Percentiles rank a stretch among this genome's conserved stretches.
Evolutionary conservation across 805 yeast genomes (phyloP).

Genomic region (Pichia paraexigua): DNA sequence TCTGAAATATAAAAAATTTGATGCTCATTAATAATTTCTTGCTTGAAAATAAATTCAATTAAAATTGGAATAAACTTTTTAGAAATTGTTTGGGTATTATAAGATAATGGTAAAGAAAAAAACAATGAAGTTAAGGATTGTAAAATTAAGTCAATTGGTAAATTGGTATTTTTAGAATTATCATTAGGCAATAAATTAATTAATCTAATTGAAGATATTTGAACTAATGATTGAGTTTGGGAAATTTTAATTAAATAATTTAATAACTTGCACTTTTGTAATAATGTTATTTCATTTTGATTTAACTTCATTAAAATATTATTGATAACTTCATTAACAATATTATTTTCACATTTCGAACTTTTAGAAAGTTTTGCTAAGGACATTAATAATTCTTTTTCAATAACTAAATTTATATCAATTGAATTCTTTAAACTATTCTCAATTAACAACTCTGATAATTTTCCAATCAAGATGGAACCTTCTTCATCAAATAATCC

Average conservation of each 20-base stretch:
- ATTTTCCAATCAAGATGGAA: conserved; percentile 29
- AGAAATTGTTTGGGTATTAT: conserved; percentile 2
- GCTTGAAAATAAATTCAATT: background rate
- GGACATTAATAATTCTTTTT: conserved; percentile 7
- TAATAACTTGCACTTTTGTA: conserved; percentile 2
- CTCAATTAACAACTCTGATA: conserved; percentile 5
- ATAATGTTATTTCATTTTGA: background rate
- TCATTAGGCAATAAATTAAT: conserved; percentile 3
- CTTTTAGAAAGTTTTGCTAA: conserved; percentile 4
- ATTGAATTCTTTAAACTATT: conserved; percentile 1
- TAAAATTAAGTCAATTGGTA: conserved; percentile 3
- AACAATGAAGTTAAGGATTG: conserved; percentile 5
- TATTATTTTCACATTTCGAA: conserved; percentile 4
- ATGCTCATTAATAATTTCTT: background rate
- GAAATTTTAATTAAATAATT: conserved; percentile 5
- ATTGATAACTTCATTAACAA: conserved; percentile 2
- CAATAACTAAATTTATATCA: conserved; percentile 5
- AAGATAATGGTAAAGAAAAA: conserved; percentile 1
- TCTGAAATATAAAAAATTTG: conserved; percentile 2
- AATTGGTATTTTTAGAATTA: background rate
- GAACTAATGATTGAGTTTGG: conserved; percentile 7
- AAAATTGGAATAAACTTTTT: conserved; percentile 6
- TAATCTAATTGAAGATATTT: conserved; percentile 8
- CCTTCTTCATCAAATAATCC: conserved; percentile 33
- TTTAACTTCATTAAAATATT: background rate